Conservation (phyloP, 768 basidiomycete species). For the Fomitopsis serialis region DNA sequence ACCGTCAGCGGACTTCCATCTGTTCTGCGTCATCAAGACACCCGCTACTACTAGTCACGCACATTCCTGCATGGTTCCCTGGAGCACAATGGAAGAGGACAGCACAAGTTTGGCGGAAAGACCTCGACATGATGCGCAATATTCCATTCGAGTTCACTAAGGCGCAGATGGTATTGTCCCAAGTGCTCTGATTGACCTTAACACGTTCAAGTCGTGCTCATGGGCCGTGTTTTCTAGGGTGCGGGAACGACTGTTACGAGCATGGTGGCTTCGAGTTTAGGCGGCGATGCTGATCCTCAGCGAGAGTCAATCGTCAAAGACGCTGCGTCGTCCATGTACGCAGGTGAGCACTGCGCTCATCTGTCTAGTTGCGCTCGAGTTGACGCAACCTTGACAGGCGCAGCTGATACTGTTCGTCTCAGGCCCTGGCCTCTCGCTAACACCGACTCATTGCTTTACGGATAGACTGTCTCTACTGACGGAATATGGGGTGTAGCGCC, state of each 20-base stretch:
- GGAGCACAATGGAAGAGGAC: conserved; percentile 30
- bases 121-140: conserved; percentile 11
- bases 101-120: conserved; percentile 22
- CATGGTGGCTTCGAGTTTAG: conserved; percentile 12
- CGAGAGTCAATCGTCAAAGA: conserved; percentile 11
- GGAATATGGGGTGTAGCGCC: too few relatives aligned
- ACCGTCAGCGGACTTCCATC: background rate
- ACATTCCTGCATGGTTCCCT: conserved; percentile 36
- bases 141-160: conserved; percentile 29
- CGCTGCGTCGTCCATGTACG: conserved; percentile 11
- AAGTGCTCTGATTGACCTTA: background rate
- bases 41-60: conserved; percentile 21
- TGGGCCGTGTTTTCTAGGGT: conserved; percentile 9
- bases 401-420: conserved; percentile 14
- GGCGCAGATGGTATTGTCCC: conserved; percentile 24
- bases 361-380: background rate
- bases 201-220: background rate
- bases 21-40: background rate
- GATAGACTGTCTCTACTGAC: conserved; percentile 27
- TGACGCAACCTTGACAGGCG: conserved; percentile 1
- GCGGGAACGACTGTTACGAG: conserved; percentile 14
- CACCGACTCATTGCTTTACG: background rate
- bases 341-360: conserved; percentile 8
- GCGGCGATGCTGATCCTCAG: conserved; percentile 3
- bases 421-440: background rate